These are phyloP conservation scores for Aegilops speltoides DNA, from an alignment of 176 grass and related monocot genomes.

Conservation along the genomic window DNA sequence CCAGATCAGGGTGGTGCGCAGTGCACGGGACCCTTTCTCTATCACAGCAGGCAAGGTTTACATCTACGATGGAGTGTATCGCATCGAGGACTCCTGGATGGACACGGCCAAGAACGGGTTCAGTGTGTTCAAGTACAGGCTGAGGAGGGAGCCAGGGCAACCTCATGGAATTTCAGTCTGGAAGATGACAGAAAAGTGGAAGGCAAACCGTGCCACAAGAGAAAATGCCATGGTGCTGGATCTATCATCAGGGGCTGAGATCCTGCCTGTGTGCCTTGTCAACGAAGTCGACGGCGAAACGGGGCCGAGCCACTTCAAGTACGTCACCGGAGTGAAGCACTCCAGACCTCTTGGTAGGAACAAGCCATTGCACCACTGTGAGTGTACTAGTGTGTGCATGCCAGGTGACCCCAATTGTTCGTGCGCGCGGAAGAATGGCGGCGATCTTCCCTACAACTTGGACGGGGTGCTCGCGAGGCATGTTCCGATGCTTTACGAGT, in stretches of 20 bases:
- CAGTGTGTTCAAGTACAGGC: constrained; percentile 62
- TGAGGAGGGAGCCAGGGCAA: constrained; percentile 59
- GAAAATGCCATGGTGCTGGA: constrained; percentile 33
- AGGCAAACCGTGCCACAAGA: constrained; percentile 53
- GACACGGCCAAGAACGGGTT: constrained; percentile 47
- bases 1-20: constrained; percentile 63
- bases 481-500: constrained; percentile 49
- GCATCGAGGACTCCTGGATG: constrained; percentile 50
- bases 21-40: constrained; percentile 33
- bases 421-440: constrained; percentile 43
- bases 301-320: constrained; percentile 41
- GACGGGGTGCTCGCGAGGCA: constrained; percentile 40
- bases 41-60: constrained; percentile 49
- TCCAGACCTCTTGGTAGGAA: constrained; percentile 4
- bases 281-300: constrained; percentile 44
- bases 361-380: constrained; percentile 41
- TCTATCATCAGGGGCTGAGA: constrained; percentile 47
- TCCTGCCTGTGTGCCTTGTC: constrained; percentile 59
- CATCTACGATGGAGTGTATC: constrained; percentile 79
- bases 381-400: constrained; percentile 55
- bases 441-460: constrained; percentile 55
- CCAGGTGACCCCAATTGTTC: constrained; percentile 52
- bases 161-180: constrained; percentile 58
- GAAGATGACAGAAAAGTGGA: constrained; percentile 73
- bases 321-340: constrained; percentile 46